Base-by-base conservation (phyloP, 768 basidiomycete genomes). In the Podaxis sp. region DNA sequence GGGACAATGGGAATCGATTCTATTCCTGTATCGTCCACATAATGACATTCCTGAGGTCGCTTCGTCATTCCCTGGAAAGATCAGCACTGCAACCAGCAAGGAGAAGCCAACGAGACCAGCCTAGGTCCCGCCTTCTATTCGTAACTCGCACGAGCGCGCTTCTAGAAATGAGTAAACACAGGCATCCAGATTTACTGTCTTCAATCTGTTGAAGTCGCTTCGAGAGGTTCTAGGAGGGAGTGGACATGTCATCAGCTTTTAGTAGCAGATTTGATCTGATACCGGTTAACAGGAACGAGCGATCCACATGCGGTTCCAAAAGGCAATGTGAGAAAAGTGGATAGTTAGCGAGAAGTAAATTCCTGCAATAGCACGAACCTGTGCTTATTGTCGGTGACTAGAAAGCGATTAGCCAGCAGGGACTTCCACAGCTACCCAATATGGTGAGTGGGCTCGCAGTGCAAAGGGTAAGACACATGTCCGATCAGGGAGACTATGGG, bases 41-140 rank as follows among this genome's bases (percentile, higher is more conserved):
- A 58, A 58, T 58, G 57, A 50, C 57, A 57, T 37, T 48, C 57
- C 57, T 50, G 57, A 50, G 47, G 36, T 23, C 38, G 28, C 42
- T 57, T 57, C 55, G 46, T 16, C 32, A 5, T 0, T 35, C 10
- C 56, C 32, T 16, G 7, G 44, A 27, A 50, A 58, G 50, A 37
- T 21, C 32, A 38, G 37, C 46, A 57, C 56, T 16, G 37, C 46
- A 58, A 50, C 18, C 35, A 36, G 35, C 16, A 42, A 47, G 40
- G 42, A 16, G 16, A 16, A 5, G 6, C n/a, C 16, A 18, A 44
- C 32, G 51, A 53, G 32, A 32, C 10, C n/a, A 7, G 9, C 18
- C 18, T 4, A 58, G 35, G 35, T 21, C 36, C 14, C 36, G 16
- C 5, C 48, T 50, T 58, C 57, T 37, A 50, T 35, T 50, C 37